These are phyloP conservation scores for Ophiostoma ulmi DNA, from an alignment of 2,329 filamentous ascomycete genomes.

Conservation along the genomic window DNA sequence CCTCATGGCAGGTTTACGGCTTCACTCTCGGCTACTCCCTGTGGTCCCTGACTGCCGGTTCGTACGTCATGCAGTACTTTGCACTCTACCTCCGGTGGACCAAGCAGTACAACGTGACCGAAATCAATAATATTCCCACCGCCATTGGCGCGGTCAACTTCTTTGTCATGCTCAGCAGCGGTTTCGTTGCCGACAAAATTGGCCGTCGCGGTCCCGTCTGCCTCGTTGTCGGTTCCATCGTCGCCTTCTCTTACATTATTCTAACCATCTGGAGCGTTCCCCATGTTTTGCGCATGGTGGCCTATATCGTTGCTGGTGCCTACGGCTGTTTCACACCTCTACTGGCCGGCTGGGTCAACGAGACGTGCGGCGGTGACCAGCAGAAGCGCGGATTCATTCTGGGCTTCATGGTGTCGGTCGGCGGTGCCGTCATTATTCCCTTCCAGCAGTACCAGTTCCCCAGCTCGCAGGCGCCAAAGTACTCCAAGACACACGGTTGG, in stretches of 20 bases:
- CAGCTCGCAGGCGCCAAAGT: conserved; percentile 36
- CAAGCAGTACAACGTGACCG: conserved; percentile 34
- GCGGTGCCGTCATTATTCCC: conserved; percentile 37
- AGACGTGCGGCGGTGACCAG: conserved; percentile 40
- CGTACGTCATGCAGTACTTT: conserved; percentile 41
- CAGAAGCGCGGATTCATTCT: conserved; percentile 41
- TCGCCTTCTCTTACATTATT: conserved; percentile 37
- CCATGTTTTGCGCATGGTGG: conserved; percentile 37
- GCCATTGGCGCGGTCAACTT: conserved; percentile 42
- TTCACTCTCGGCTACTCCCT: conserved; percentile 39
- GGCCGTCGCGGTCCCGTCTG: conserved; percentile 37
- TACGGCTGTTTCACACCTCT: conserved; percentile 42
- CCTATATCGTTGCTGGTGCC: conserved; percentile 38
- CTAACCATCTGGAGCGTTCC: conserved; percentile 39
- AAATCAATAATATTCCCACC: conserved; percentile 45
- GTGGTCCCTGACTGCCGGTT: conserved; percentile 38
- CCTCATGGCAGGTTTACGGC: conserved; percentile 43
- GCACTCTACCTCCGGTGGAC: conserved; percentile 39
- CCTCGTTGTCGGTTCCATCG: conserved; percentile 34
- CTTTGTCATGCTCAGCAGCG: conserved; percentile 36
- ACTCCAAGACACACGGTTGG: conserved; percentile 37
- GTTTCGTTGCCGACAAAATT: conserved; percentile 34
- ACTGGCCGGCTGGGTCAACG: conserved; percentile 40
- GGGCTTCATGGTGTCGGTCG: conserved; percentile 38
- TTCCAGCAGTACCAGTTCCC: conserved; percentile 39